Evolutionary conservation across 805 yeast species (phyloP), one percentile per base, ranked within the genome.

Genomic region (Candida piceae): DNA sequence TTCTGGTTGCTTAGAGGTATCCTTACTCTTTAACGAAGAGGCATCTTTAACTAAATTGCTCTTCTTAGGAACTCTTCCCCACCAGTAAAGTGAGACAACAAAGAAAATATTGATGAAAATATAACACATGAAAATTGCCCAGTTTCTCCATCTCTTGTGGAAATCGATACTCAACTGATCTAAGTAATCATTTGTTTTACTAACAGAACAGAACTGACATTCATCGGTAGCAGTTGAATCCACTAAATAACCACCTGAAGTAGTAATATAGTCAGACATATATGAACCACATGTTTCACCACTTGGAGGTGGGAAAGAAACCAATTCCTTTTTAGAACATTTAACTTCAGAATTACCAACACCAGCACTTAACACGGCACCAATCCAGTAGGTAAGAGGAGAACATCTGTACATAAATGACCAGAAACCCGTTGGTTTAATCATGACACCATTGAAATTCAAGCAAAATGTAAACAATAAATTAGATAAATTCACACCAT

Each of bases 361-460:
- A 44, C 78, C 84, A 35, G 72, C 63, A 28, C 76, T 60, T 38
- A 80, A 55, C 48, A 76, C 57, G 29, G 76, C 79, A 15, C 68
- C 63, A 36, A 84, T 64, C 63, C 80, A 69, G 49, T 82, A 84
- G 1, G 87, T 78, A 45, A 80, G 63, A 13, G 93, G 90, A 17
- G 81, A 76, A 16, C 67, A 72, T 55, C 88, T 68, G 68, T 81
- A 83, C 86, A 83, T 78, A 68, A 81, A 83, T 30, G 72, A 65
- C 88, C 89, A 76, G 69, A 84, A 84, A 13, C 86, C 77, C 15
- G 65, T 53, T 30, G 77, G 72, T 17, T 74, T 64, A 12, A 74
- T 77, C 63, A 84, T 64, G 29, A 81, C 86, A 70, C 95, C 95
- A 70, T 87, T 81, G 74, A 84, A 82, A 38, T 74, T 72, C 62